Evolutionary conservation across 2,329 filamentous ascomycete species (phyloP), one percentile per base, ranked within the genome.

Genomic region (Neodidymelliopsis sp.): DNA sequence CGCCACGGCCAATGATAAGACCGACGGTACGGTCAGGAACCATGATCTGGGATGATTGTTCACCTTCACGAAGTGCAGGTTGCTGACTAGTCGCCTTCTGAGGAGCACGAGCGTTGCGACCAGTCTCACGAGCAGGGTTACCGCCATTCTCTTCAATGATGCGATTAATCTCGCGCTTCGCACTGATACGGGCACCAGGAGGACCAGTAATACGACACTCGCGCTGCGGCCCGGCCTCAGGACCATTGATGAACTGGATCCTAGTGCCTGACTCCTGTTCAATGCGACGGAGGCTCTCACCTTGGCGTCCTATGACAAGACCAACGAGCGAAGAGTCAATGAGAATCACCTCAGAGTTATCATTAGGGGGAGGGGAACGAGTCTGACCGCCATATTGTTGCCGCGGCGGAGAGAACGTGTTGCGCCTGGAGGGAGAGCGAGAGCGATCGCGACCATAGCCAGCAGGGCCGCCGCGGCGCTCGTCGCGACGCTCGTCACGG

Each of bases 21-120:
- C 91, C 91, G 52, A 96, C 91, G 7, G 91, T 96, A 65, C 91
- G 87, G 75, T 96, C 91, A 35, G 91, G 91, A 13, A 96, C 91
- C 89, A 96, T 94, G 65, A 96, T 95, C 74, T 96, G 90, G 69
- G 91, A 86, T 67, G 86, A 90, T 62, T 93, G 89, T 71, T 96
- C 91, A 51, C 88, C 89, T 51, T 93, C 89, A 53, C 87, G 84
- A 50, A 89, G 78, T 31, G 82, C 80, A 40, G 80, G 68, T 46
- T 67, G 64, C 35, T 71, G 65, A 15, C 60, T 56, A 43, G 62
- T 51, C 24, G 73, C 67, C 28, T 74, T 77, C 24, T 73, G 43
- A 76, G 72, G 40, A 77, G 80, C 53, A 56, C 63, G 66, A 34
- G 67, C 67, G 53, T 67, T 69, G 45, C 64, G 67, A 29, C 68